These are phyloP conservation scores for Misopates orontium DNA, from an alignment of 257 asterid genomes.

Conservation along the genomic window DNA sequence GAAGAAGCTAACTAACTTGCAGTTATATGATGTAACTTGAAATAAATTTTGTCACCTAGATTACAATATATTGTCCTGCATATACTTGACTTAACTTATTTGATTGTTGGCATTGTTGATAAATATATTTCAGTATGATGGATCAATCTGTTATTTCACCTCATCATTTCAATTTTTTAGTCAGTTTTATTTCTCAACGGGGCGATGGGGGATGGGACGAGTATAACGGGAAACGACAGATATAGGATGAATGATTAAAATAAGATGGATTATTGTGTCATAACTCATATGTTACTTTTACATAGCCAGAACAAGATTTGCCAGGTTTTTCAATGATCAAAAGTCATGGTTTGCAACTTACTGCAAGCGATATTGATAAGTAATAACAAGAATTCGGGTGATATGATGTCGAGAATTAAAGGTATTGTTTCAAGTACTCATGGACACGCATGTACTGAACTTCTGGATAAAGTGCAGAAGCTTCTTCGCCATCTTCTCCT, in stretches of 20 bases:
- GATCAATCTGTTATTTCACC: neutral
- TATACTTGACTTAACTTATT: conserved; percentile 24
- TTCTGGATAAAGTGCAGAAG: conserved; percentile 73
- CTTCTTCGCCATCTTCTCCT: conserved; percentile 69
- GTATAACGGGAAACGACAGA: too few species aligned
- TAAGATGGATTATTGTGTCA: too few species aligned
- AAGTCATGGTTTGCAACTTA: too few species aligned
- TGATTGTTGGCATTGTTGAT: conserved; percentile 15
- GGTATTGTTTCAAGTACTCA: conserved; percentile 53
- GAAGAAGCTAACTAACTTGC: conserved; percentile 51
- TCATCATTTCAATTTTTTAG: too few species aligned
- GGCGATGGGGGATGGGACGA: too few species aligned
- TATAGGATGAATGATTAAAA: too few species aligned
- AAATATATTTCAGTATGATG: neutral
- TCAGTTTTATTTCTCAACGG: too few species aligned
- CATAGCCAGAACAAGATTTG: neutral
- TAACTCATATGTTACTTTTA: neutral
- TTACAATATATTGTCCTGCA: neutral
- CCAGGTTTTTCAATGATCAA: too few species aligned
- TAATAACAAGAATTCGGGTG: too few species aligned
- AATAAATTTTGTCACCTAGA: neutral
- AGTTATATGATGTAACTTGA: conserved; percentile 26
- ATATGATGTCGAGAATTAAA: conserved; percentile 4
- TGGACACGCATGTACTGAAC: conserved; percentile 59
- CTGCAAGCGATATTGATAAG: too few species aligned